Base-by-base conservation (phyloP, 2,329 filamentous ascomycete genomes). In the Epichloe gansuensis region DNA sequence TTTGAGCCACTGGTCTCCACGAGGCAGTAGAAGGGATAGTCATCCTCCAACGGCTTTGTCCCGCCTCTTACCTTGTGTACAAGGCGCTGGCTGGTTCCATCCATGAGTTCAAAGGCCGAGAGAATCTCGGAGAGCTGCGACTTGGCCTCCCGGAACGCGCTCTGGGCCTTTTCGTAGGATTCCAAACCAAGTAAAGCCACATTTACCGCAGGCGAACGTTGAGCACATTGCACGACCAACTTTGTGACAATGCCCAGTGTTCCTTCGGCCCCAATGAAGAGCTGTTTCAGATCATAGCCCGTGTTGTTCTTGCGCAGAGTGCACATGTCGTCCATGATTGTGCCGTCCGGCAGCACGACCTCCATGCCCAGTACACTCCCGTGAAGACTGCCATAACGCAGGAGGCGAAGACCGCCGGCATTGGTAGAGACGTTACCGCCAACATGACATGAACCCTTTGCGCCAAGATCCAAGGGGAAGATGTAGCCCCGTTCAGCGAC, bases 71-170 rank as follows among this genome's bases (percentile, higher is more conserved):
- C 85, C 51, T 76, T 72, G 52, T 81, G 76, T 40, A 95, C 88
- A 40, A 95, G 73, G 55, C 81, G 74, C 70, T 97, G 93, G 56
- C 82, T 91, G 56, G 81, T 76, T 17, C 80, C 81, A 60, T 98
- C 93, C 91, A 98, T 98, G 57, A 98, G 76, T 72, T 98, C 93
- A 65, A 98, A 98, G 0, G 93, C 93, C 3, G 91, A 97, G 4
- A 98, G 77, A 60, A 98, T 97, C 71, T 98, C 93, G 1, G 86
- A 89, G 1, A 98, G 80, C 65, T 95, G 87, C 40, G 76, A 75
- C 74, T 96, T 97, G 51, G 93, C 91, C 67, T 91, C 87, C 45
- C 81, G 78, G 75, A 93, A 98, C 1, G 91, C 89, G 60, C 78
- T 71, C 64, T 93, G 88, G 12, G 89, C 88, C 66, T 95, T 84